Base-by-base conservation (phyloP, 2,329 filamentous ascomycete species). In the Knoxdaviesia capensis region DNA sequence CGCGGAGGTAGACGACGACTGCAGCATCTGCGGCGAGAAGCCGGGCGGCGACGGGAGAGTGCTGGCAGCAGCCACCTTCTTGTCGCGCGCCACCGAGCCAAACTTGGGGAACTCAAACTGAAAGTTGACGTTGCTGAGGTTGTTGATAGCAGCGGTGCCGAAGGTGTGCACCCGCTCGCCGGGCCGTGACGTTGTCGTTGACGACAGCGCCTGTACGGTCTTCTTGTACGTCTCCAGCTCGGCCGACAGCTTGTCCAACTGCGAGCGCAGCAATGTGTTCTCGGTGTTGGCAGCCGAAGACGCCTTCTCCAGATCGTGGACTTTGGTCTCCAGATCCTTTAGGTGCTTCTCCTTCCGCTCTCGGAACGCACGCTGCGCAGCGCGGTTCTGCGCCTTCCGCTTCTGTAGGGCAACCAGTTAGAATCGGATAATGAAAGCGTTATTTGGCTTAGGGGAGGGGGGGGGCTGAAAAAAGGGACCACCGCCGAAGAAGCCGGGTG, bases 61-160 rank as follows among this genome's bases (percentile, higher is more conserved):
- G 20, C 20, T 20, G 20, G 20, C 20, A 20, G 20, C 20, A 20
- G 20, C 20, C 20, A 20, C 20, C 20, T 20, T 20, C 20, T 20
- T 20, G 20, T 20, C 20, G 20, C 69, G 66, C 0, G 71, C 69
- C 30, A 92, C 69, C 45, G 77, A 71, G 39, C 90, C 90, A 53
- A 98, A 96, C 55, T 82, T 87, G 48, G 90, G 88, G 49, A 96
- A 96, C 50, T 96, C 88, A 51, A 98, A 96, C 50, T 88, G 79
- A 55, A 96, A 96, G 55, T 80, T 86, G 56, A 81, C 79, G 47
- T 81, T 80, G 52, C 68, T 75, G 43, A 78, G 63, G 49, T 75
- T 78, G 56, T 64, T 72, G 47, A 74, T 55, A 7, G 65, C 65
- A 28, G 64, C 56, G 43, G 52, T 57, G 51, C 68, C 62, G 52